Percentiles rank a stretch among this genome's conserved stretches.
These are phyloP conservation scores for Tylopilus plumbeoviolaceoides DNA, from an alignment of 768 basidiomycete species.

Conservation along the genomic window DNA sequence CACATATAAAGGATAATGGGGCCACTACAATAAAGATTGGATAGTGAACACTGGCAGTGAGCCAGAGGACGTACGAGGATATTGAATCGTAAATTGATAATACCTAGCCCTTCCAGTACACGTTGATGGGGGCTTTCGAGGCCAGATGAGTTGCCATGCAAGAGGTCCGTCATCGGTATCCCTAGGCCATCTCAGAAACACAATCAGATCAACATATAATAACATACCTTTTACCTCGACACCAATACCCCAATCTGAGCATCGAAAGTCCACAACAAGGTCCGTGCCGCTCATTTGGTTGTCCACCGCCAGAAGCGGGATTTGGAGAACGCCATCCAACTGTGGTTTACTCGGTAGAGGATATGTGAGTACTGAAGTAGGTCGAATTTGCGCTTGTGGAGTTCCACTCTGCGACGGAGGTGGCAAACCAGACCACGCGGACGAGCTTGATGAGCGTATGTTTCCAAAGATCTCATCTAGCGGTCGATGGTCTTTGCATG, in stretches of 20 bases:
- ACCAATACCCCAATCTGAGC: conserved; percentile 24
- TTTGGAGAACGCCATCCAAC: conserved; percentile 16
- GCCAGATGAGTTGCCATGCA: conserved; percentile 17
- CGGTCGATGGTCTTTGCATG: conserved; percentile 25
- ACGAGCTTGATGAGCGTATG: background rate
- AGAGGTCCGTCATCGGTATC: conserved; percentile 24
- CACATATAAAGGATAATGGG: conserved; percentile 21
- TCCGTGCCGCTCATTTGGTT: conserved; percentile 17
- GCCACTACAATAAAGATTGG: conserved; percentile 19
- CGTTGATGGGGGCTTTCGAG: conserved; percentile 18
- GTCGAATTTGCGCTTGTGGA: conserved; percentile 1
- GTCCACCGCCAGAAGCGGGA: conserved; percentile 23
- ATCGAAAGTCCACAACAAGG: conserved; percentile 18
- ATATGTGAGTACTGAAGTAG: conserved; percentile 11
- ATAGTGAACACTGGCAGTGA: background rate
- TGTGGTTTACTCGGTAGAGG: conserved; percentile 18
- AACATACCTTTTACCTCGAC: conserved; percentile 16
- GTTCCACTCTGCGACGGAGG: conserved; percentile 1
- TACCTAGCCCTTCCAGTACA: conserved; percentile 20
- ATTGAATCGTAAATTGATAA: conserved; percentile 16
- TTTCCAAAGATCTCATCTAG: conserved; percentile 26
- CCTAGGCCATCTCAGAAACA: conserved; percentile 8
- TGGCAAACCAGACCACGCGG: background rate
- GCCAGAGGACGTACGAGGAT: conserved; percentile 19
- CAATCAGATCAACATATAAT: background rate